These are phyloP conservation scores for Astraeus odoratus DNA, from an alignment of 768 basidiomycete species.

Conservation along the genomic window DNA sequence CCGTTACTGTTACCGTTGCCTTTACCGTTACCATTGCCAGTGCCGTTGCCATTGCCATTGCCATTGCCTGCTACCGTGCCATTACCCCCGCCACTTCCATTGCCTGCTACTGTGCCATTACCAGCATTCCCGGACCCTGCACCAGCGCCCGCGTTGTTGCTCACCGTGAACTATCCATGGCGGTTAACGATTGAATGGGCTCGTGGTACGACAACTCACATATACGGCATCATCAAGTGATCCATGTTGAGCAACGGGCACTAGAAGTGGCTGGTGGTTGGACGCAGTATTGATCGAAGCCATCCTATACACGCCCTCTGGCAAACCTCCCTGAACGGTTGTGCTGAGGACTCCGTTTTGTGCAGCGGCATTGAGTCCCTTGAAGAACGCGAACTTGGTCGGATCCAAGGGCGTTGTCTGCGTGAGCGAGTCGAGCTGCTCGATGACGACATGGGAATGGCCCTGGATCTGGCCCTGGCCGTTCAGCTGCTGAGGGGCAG, in stretches of 20 bases:
- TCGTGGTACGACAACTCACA: conserved; percentile 29
- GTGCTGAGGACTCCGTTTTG: conserved; percentile 43
- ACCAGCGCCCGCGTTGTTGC: conserved; percentile 8
- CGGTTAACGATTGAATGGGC: conserved; percentile 2
- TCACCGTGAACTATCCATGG: conserved; percentile 28
- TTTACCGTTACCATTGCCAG: background rate
- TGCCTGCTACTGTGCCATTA: background rate
- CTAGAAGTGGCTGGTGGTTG: conserved; percentile 55
- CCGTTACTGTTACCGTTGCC: background rate
- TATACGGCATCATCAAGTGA: conserved; percentile 54
- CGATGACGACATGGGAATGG: conserved; percentile 54
- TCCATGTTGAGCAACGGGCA: conserved; percentile 56
- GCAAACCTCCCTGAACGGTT: conserved; percentile 47
- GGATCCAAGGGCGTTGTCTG: conserved; percentile 44
- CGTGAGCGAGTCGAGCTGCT: conserved; percentile 35
- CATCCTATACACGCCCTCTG: conserved; percentile 52
- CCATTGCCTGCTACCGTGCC: no score
- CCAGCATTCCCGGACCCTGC: background rate
- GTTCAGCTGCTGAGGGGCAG: conserved; percentile 52
- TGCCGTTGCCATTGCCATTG: background rate
- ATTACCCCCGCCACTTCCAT: conserved; percentile 10
- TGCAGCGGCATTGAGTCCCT: conserved; percentile 39
- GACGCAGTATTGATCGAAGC: conserved; percentile 49
- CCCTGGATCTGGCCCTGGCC: conserved; percentile 45
- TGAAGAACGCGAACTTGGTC: conserved; percentile 50